phyloP scores from a whole-genome alignment of 2,329 filamentous ascomycete species.

The Myriosclerotinia duriaeana region DNA sequence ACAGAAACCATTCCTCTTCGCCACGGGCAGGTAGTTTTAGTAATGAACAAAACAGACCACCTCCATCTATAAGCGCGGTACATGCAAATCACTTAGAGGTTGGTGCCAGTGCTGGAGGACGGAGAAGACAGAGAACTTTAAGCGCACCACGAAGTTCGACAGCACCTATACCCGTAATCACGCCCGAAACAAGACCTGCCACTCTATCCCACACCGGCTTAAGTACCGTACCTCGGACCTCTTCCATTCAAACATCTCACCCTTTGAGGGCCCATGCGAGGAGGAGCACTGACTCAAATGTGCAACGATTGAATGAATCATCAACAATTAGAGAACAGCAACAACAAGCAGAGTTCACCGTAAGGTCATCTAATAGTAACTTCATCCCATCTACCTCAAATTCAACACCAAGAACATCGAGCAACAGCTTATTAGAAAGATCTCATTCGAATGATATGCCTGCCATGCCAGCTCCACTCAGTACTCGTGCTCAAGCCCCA shows the following conservation, averaged over 20 bases:
- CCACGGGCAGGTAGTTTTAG: conserved; percentile 47
- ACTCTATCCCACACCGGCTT: conserved; percentile 68
- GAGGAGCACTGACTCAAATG: conserved; percentile 38
- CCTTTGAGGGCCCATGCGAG: conserved; percentile 33
- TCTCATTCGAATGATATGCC: conserved; percentile 2
- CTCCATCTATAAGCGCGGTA: conserved; percentile 45
- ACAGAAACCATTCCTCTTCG: conserved; percentile 48
- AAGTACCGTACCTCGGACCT: conserved; percentile 43
- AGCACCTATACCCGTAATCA: conserved; percentile 47
- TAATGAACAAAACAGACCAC: conserved; percentile 55
- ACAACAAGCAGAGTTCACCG: conserved; percentile 18
- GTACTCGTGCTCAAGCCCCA: conserved; percentile 31
- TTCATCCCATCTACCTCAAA: conserved; percentile 22
- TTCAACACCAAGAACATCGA: conserved; percentile 21
- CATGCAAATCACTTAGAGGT: conserved; percentile 51
- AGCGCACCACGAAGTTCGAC: conserved; percentile 58
- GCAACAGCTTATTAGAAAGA: conserved; percentile 6
- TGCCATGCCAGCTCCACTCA: conserved; percentile 22
- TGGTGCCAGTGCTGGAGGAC: conserved; percentile 48
- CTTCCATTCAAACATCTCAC: conserved; percentile 23
- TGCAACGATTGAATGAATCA: conserved; percentile 30
- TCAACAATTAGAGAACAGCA: conserved; percentile 24
- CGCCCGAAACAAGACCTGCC: conserved; percentile 49
- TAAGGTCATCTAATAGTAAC: conserved; percentile 17
- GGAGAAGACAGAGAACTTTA: conserved; percentile 50